Evolutionary conservation across 1,284 basidiomycete species (phyloP).

Genomic region (Meripilus lineatus): DNA sequence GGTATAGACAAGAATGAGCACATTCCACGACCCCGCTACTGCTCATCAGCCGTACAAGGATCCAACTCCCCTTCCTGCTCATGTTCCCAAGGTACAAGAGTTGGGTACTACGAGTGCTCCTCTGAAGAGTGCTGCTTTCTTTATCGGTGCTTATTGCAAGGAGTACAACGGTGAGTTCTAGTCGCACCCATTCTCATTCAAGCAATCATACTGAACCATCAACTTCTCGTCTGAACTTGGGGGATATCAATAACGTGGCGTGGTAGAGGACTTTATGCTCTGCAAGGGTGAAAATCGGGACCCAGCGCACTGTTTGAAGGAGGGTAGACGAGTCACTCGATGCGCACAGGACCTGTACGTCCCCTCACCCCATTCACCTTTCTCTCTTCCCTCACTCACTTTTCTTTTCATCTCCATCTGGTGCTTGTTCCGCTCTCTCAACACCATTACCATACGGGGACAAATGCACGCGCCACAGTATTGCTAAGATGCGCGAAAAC

Average conservation of each 20-base stretch:
- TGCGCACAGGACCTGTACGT: conserved; percentile 94
- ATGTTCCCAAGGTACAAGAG: conserved; percentile 84
- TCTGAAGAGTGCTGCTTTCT: conserved; percentile 95
- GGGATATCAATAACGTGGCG: conserved; percentile 5
- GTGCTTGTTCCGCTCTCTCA: not conserved
- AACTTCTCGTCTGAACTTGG: conserved; percentile 5
- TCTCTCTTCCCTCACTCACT: conserved; percentile 3
- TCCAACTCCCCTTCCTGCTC: conserved; percentile 68
- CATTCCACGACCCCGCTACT: conserved; percentile 38
- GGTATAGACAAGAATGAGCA: conserved; percentile 44
- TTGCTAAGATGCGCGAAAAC: conserved; percentile 90
- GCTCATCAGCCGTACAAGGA: conserved; percentile 52
- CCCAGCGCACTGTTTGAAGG: conserved; percentile 92
- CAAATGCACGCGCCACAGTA: conserved; percentile 43
- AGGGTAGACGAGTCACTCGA: conserved; percentile 93
- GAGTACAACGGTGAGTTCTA: conserved; percentile 84
- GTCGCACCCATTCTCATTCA: not conserved
- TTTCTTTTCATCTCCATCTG: not conserved
- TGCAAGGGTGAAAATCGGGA: conserved; percentile 93
- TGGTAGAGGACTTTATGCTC: conserved; percentile 96
- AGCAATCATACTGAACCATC: not conserved
- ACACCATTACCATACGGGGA: not conserved
- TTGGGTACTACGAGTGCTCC: conserved; percentile 91
- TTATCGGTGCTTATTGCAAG: conserved; percentile 94
- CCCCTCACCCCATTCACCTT: not conserved